phyloP scores from a whole-genome alignment of 2,329 filamentous ascomycete genomes.

The Aspergillus versicolor region DNA sequence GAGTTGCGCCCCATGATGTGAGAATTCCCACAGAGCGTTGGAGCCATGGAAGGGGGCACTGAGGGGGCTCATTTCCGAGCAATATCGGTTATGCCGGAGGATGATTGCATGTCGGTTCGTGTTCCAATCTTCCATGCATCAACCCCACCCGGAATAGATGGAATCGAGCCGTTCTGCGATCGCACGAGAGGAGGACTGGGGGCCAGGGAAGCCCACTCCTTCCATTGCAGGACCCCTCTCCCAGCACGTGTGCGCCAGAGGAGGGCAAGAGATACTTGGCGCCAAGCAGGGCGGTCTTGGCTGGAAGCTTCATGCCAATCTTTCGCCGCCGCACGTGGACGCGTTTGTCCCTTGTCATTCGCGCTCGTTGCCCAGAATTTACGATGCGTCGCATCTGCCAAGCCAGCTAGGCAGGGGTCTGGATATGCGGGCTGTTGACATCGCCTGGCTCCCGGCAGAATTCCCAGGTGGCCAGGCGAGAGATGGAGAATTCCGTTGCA shows the following conservation, averaged over 20 bases:
- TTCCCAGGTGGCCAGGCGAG: not conserved
- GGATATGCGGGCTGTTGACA: not conserved
- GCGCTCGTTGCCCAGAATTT: not conserved
- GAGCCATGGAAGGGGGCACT: not conserved
- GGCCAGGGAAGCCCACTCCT: not conserved
- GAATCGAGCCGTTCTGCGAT: not conserved
- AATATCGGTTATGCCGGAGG: constrained; percentile 4
- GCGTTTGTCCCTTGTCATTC: constrained; percentile 11
- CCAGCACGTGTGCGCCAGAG: not conserved
- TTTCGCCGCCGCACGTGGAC: constrained; percentile 17
- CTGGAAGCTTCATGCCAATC: constrained; percentile 12
- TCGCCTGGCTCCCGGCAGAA: not conserved
- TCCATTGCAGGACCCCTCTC: not conserved
- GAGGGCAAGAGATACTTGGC: constrained; percentile 6
- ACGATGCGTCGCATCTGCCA: constrained; percentile 13
- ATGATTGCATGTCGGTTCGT: not conserved
- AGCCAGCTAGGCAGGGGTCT: constrained; percentile 11
- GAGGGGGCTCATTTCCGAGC: not conserved
- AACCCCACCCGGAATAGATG: not conserved
- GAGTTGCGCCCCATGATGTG: not conserved
- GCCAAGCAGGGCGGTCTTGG: constrained; percentile 1
- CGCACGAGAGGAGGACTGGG: not conserved
- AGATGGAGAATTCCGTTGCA: not conserved
- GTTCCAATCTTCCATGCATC: constrained; percentile 6
- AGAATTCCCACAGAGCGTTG: not conserved